These are phyloP conservation scores for Fomitopsis palustris DNA, from an alignment of 1,284 basidiomycete species.

Conservation along the genomic window DNA sequence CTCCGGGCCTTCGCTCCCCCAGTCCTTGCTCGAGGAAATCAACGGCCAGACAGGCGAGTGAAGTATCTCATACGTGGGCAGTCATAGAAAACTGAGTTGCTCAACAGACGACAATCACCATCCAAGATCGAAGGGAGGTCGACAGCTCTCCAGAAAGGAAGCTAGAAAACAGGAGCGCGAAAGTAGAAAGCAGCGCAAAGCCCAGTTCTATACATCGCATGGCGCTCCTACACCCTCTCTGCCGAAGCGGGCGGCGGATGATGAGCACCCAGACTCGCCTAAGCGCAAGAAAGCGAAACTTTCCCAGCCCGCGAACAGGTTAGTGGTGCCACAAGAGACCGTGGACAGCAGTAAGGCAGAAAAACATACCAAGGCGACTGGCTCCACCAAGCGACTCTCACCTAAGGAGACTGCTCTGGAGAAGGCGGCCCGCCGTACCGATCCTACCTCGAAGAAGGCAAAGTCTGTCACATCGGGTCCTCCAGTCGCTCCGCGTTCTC, in stretches of 20 bases:
- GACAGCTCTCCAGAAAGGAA: slow-evolving; percentile 53
- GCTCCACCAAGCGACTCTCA: not conserved
- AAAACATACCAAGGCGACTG: slow-evolving; percentile 18
- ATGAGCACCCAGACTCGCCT: slow-evolving; percentile 39
- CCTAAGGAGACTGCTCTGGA: slow-evolving; percentile 29
- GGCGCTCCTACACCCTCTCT: slow-evolving; percentile 4
- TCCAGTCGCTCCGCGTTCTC: slow-evolving; percentile 10
- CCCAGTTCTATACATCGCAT: slow-evolving; percentile 43
- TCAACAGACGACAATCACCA: slow-evolving; percentile 10
- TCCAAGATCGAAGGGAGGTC: slow-evolving; percentile 18
- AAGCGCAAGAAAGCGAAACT: slow-evolving; percentile 42
- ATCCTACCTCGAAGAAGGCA: slow-evolving; percentile 7
- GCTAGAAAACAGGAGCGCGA: slow-evolving; percentile 57
- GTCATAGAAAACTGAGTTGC: not conserved
- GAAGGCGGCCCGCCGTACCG: slow-evolving; percentile 27
- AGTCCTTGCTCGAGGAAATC: slow-evolving; percentile 30
- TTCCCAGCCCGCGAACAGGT: not conserved
- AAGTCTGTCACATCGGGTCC: slow-evolving; percentile 2
- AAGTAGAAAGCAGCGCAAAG: slow-evolving; percentile 57
- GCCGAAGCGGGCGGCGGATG: slow-evolving; percentile 31
- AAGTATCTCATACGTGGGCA: not conserved
- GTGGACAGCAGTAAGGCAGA: slow-evolving; percentile 36
- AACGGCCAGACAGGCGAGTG: slow-evolving; percentile 13
- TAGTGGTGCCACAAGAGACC: not conserved
- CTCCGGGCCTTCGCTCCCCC: slow-evolving; percentile 26